Evolutionary conservation across 345 rosid genomes (phyloP).

Genomic region (Ailanthus altissimus): DNA sequence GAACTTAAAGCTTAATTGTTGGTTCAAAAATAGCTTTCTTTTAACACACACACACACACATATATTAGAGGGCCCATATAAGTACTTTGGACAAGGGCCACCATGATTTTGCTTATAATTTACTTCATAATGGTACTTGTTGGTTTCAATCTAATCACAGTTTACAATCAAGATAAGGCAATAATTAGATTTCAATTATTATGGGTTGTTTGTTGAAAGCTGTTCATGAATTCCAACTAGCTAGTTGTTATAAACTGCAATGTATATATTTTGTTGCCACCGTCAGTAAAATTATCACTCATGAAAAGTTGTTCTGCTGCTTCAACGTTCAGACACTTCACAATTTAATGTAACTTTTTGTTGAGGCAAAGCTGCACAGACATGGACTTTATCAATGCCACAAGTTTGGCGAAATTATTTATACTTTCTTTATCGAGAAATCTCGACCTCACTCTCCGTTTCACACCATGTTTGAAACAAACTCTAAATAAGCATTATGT

Average conservation of each 20-base stretch:
- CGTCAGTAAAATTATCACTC: conserved; percentile 8
- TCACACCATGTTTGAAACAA: too few relatives aligned
- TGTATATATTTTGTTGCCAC: not conserved
- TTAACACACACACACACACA: not conserved
- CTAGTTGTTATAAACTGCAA: not conserved
- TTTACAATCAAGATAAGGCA: conserved; percentile 12
- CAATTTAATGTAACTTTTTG: not conserved
- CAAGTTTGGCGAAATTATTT: not conserved
- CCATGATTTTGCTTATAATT: conserved; percentile 14
- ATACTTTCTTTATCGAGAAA: not conserved
- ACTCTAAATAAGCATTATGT: too few relatives aligned
- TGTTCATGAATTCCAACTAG: not conserved
- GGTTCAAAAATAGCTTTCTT: conserved; percentile 28
- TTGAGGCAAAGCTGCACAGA: conserved; percentile 12
- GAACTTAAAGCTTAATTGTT: conserved; percentile 7
- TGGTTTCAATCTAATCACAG: conserved; percentile 10
- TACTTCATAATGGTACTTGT: conserved; percentile 15
- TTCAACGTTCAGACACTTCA: conserved; percentile 7
- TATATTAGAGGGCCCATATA: not conserved
- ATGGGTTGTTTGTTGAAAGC: not conserved
- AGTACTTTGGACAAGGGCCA: not conserved
- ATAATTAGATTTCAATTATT: conserved; percentile 22
- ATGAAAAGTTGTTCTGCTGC: not conserved
- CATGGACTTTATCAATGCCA: not conserved
- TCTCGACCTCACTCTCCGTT: not conserved